Conservation (phyloP, 1,284 basidiomycete genomes). For the Ceratobasidium sp. region DNA sequence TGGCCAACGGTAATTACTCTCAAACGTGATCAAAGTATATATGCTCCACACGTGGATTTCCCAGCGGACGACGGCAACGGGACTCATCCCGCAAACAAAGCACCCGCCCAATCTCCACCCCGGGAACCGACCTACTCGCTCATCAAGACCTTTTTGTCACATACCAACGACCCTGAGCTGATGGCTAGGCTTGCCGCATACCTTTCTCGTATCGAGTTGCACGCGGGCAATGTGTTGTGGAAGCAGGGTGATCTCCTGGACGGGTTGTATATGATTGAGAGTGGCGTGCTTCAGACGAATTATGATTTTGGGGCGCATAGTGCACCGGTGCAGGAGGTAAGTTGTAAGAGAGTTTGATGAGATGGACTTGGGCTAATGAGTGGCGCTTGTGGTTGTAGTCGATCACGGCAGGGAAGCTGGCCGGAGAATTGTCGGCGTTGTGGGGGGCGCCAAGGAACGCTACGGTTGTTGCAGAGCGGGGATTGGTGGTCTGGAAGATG, state of each 20-base stretch:
- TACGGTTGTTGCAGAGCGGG: constrained; percentile 84
- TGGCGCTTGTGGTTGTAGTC: constrained; percentile 58
- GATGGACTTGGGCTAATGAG: background rate
- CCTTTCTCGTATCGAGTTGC: constrained; percentile 73
- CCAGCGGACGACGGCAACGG: constrained; percentile 33
- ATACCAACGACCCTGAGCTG: constrained; percentile 64
- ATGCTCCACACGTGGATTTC: background rate
- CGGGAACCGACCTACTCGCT: constrained; percentile 75
- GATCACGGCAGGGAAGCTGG: constrained; percentile 92
- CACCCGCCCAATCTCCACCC: constrained; percentile 44
- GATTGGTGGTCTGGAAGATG: constrained; percentile 85
- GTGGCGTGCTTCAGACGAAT: constrained; percentile 83
- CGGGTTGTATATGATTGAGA: constrained; percentile 87
- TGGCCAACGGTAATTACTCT: constrained; percentile 66
- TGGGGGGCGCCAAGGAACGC: constrained; percentile 85
- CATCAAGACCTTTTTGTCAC: constrained; percentile 80
- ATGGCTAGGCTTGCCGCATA: constrained; percentile 71
- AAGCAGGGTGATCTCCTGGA: constrained; percentile 79
- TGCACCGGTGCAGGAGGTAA: constrained; percentile 73
- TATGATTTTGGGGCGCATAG: constrained; percentile 81
- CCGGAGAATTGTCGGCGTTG: constrained; percentile 88
- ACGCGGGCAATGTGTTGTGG: constrained; percentile 80
- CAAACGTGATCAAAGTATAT: background rate
- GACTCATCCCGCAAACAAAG: background rate
- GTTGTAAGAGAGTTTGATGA: background rate